These are phyloP conservation scores for Thalassiosira delicatula DNA, from an alignment of 352 stramenopile genomes.

Conservation along the genomic window DNA sequence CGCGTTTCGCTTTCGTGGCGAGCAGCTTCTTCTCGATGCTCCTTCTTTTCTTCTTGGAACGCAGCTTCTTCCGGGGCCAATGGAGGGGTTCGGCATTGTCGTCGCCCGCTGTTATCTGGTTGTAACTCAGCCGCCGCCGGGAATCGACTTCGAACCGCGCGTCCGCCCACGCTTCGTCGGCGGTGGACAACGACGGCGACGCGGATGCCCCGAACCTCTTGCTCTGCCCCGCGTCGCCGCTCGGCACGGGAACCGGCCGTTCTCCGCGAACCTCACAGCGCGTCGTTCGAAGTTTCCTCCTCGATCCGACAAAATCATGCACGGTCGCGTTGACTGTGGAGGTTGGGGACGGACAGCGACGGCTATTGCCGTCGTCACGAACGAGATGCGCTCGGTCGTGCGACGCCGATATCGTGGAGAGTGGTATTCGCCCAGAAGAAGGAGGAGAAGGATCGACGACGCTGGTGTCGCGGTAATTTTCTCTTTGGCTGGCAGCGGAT, in stretches of 20 bases:
- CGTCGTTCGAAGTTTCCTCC: constrained; percentile 15
- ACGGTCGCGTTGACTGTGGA: constrained; percentile 49
- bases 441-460: too few relatives aligned
- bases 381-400: too few relatives aligned
- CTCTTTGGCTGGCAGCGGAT: too few relatives aligned
- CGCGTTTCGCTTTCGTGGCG: constrained; percentile 24
- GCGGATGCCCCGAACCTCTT: constrained; percentile 40
- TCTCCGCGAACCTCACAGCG: constrained; percentile 18
- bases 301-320: constrained; percentile 7
- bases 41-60: constrained; percentile 30
- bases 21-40: constrained; percentile 45
- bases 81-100: too few relatives aligned
- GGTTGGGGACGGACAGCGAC: constrained; percentile 36
- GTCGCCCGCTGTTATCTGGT: too few relatives aligned
- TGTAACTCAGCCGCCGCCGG: too few relatives aligned
- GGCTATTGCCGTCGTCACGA: too few relatives aligned
- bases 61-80: constrained; percentile 9
- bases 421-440: constrained; percentile 7
- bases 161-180: too few relatives aligned
- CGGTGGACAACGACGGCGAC: constrained; percentile 4
- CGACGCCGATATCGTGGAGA: constrained; percentile 19
- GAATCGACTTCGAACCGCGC: too few relatives aligned
- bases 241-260: constrained; percentile 34
- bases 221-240: constrained; percentile 30
- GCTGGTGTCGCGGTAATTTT: too few relatives aligned